Base-by-base conservation (phyloP, 352 stramenopile species). In the Blastocystis sp. region DNA sequence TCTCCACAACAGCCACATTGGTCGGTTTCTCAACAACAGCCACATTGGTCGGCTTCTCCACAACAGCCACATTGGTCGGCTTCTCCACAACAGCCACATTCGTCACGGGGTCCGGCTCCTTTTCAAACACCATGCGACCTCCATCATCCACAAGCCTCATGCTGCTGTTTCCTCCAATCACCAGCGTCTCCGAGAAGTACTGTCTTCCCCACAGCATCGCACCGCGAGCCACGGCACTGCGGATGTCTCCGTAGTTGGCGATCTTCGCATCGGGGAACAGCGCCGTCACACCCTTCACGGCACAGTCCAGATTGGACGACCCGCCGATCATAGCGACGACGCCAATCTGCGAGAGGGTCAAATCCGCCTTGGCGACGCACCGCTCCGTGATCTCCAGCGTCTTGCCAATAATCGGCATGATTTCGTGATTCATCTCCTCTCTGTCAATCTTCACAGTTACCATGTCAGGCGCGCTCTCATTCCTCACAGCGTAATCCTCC, bases 311-410 rank as follows among this genome's bases (percentile, higher is more conserved):
- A 2, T 2, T 52, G 0, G 66, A 59, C 41, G 66, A 76, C 7
- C 66, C 66, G 14, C 66, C 66, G 52, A 76, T 76, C 66, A 76
- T 76, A 1, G 66, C 66, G 4, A 76, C 40, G 52, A 59, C 2
- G 38, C 53, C 66, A 34, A 76, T 38, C 28, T 76, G 34, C 41
- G 34, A 45, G 17, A 48, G 9, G 5, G 10, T 38, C 48, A 76
- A 5, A 34, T 38, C 66, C 53, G 66, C 66, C 23, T 76, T 45
- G 1, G 48, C 38, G 21, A 76, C 23, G 48, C 66, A 76, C 21
- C 9, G 19, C 38, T 76, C 28, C 48, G 66, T 76, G 23, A 76
- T 76, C 23, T 52, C 38, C 3, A 76, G 17, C 19, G 66, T 76
- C 66, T 53, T 76, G 0, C 53, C 21, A 21, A 76, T 52, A 23